Base-by-base conservation (phyloP, 2,329 filamentous ascomycete genomes). In the Xylaria sp. region DNA sequence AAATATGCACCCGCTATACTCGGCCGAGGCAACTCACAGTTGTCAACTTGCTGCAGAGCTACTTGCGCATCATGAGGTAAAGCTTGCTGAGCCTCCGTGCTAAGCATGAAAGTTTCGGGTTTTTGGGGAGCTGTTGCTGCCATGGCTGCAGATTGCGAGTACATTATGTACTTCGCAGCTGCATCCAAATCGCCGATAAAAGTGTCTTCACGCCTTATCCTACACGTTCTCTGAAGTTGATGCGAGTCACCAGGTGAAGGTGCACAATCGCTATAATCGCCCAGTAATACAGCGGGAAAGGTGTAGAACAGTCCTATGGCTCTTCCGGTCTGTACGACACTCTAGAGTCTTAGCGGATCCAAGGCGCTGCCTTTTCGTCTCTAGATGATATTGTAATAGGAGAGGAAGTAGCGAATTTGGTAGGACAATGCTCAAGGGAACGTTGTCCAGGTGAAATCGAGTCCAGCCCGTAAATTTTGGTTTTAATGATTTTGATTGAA, bases 101-200 rank as follows among this genome's bases (percentile, higher is more conserved):
- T 97, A 81, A 99, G 88, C 91, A 99, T 95, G 80, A 99, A 99
- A 48, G 96, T 98, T 87, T 99, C 96, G 75, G 96, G 96, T 82
- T 97, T 98, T 84, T 98, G 94, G 72, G 92, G 92, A 78, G 93
- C 91, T 76, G 93, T 50, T 40, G 75, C 92, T 66, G 75, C 92
- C 93, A 98, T 97, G 75, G 91, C 87, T 78, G 92, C 88, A 84
- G 94, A 92, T 84, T 93, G 91, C 74, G 91, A 88, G 84, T 93
- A 95, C 92, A 95, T 94, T 78, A 68, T 68, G 75, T 73, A 77
- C 76, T 73, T 70, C 72, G 68, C 74, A 75, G 71, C 70, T 60
- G 69, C 70, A 60, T 73, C 62, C 63, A 57, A 48, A 68, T 71
- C 63, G 58, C 62, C 66, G 51, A 68, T 65, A 68, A 68, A 60